These are phyloP conservation scores for Myriosclerotinia scirpicola DNA, from an alignment of 2,329 filamentous ascomycete species.

Conservation along the genomic window DNA sequence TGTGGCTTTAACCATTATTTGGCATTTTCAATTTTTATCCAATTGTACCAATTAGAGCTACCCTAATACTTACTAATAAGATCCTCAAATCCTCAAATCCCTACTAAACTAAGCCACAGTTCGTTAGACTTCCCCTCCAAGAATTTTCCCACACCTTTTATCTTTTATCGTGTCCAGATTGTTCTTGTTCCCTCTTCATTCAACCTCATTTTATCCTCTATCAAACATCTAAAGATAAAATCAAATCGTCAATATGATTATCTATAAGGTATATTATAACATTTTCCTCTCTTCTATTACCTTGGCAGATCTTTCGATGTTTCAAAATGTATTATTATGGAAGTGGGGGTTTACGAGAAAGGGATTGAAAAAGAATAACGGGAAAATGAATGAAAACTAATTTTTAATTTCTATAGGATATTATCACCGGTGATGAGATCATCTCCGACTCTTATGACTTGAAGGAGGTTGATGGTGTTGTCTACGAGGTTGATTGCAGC, in stretches of 20 bases:
- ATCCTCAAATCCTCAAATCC: no score
- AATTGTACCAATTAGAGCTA: no score
- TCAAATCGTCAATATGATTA: constrained; percentile 51
- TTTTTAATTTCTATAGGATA: constrained; percentile 61
- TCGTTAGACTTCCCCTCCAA: constrained; percentile 24
- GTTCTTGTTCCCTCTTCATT: constrained; percentile 11
- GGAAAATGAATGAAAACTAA: constrained; percentile 23
- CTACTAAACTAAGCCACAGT: constrained; percentile 4
- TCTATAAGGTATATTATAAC: constrained; percentile 50
- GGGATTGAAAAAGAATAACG: not conserved
- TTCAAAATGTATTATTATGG: not conserved
- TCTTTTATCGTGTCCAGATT: constrained; percentile 12
- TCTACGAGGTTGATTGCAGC: constrained; percentile 88
- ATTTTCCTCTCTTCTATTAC: not conserved
- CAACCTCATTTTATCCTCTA: constrained; percentile 10
- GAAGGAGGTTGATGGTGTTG: constrained; percentile 74
- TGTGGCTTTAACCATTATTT: not conserved
- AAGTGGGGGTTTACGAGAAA: constrained; percentile 3
- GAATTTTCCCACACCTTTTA: constrained; percentile 18
- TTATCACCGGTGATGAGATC: constrained; percentile 88
- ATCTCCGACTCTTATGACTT: constrained; percentile 92
- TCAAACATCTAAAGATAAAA: not conserved
- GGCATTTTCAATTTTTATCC: no score
- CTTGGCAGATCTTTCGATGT: constrained; percentile 5
- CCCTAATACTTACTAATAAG: no score